Percentiles rank a stretch among this genome's conserved stretches.
Evolutionary conservation across 2,329 filamentous ascomycete species (phyloP).

Genomic region (Periglandula ipomoeae): DNA sequence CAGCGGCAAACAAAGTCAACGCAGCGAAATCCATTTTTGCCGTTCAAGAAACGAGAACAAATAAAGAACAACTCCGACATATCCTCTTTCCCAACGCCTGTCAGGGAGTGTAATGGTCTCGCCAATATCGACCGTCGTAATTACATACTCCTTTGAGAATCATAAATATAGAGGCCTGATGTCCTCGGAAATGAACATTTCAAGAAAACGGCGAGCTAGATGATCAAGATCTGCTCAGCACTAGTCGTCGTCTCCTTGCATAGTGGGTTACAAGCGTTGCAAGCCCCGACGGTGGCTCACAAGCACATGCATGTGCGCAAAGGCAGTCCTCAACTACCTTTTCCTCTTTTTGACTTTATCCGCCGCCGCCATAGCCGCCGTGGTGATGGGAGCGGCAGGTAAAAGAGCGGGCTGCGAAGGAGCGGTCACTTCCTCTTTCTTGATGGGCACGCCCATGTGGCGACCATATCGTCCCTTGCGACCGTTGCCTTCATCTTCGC

Average conservation of each 20-base stretch:
- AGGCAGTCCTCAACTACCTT: conserved; percentile 29
- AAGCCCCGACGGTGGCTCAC: not conserved
- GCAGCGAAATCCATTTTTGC: not conserved
- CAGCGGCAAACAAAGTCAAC: conserved; percentile 8
- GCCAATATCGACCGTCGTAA: conserved; percentile 24
- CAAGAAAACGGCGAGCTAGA: not conserved
- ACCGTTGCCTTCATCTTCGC: conserved; percentile 95
- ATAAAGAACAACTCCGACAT: conserved; percentile 18
- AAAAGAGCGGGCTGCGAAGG: conserved; percentile 29
- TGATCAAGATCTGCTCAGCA: not conserved
- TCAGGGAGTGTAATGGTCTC: conserved; percentile 29
- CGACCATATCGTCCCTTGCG: conserved; percentile 85
- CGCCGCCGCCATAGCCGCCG: conserved; percentile 19
- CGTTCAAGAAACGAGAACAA: not conserved
- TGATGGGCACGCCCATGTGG: conserved; percentile 59
- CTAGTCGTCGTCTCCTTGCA: not conserved
- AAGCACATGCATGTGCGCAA: not conserved
- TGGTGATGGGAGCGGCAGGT: conserved; percentile 35
- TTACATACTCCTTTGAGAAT: conserved; percentile 23
- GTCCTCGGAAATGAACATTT: not conserved
- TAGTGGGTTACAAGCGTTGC: not conserved
- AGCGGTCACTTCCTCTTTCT: conserved; percentile 42
- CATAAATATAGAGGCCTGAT: conserved; percentile 1
- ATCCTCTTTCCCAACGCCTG: conserved; percentile 22
- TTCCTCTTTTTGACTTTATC: conserved; percentile 57